Evolutionary conservation across 1,284 basidiomycete species (phyloP), one percentile per base, ranked within the genome.

Genomic region (Ganoderma multipileum): DNA sequence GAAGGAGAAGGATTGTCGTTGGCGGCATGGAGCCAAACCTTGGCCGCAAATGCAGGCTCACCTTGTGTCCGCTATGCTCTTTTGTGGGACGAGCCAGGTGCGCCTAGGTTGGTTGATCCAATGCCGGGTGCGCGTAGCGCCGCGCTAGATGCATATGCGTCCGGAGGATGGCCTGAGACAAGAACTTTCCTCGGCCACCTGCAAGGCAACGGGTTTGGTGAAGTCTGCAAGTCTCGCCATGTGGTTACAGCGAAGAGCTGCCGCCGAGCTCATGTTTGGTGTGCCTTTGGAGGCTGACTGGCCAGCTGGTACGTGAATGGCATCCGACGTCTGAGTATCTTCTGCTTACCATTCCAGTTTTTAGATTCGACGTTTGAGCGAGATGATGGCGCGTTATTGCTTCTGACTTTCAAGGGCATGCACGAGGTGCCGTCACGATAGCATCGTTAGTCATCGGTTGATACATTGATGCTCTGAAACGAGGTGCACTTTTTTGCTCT

Each of bases 311-410:
- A 72, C 41, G 71, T 65, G 30, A 9, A 12, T 54, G 26, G 7
- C 23, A 14, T 2, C 38, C 0, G 33, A 8, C 6, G 30, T 26
- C 12, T 28, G 12, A 12, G 52, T 8, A 14, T 23, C 5, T 9
- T 16, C n/a, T n/a, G n/a, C n/a, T 47, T 9, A 44, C n/a, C n/a
- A n/a, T 0, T 23, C 7, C 2, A 33, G n/a, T 23, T 36, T 23
- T 64, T 71, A 89, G 89, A 85, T 66, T 83, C 83, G 4, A 92
- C 91, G n/a, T 95, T 95, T 74, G 81, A 83, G 68, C 86, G 84
- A 23, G 93, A 95, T 75, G 93, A 95, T 72, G 93, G 93, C 18
- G 93, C 93, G 50, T 93, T 93, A 4, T 81, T 95, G 16, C 84
- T 92, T 55, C 87, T 91, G 81, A 85, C 92, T 1, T 93, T 95